These are phyloP conservation scores for Chlorella sorokiniana DNA, from an alignment of 139 green algal species.

Conservation along the genomic window DNA sequence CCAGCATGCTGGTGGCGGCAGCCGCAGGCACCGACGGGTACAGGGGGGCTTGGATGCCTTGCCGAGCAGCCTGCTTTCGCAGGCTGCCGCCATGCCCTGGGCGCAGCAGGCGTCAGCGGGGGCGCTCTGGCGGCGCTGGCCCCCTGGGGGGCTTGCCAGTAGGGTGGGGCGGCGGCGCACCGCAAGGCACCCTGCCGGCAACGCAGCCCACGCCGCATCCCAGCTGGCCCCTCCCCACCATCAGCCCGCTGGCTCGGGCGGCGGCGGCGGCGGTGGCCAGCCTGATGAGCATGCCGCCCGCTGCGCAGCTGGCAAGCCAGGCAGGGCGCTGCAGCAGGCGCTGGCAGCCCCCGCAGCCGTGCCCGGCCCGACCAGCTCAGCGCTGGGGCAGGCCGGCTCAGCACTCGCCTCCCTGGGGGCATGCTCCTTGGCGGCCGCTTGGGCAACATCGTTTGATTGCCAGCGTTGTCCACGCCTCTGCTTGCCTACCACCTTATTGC, in stretches of 20 bases:
- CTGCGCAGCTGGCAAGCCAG: neutral
- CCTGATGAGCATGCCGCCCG: neutral
- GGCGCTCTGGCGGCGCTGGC: neutral
- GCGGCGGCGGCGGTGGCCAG: neutral
- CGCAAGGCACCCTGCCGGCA: neutral
- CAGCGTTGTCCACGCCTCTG: too few relatives aligned
- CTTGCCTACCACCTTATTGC: too few relatives aligned
- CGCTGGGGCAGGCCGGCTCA: too few relatives aligned
- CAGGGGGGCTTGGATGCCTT: neutral
- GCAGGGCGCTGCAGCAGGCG: neutral
- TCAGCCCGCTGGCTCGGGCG: neutral
- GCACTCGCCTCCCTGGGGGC: too few relatives aligned
- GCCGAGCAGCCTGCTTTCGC: neutral
- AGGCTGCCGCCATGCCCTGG: neutral
- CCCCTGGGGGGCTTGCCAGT: neutral
- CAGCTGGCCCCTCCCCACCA: too few relatives aligned
- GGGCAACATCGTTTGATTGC: too few relatives aligned
- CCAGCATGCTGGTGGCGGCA: neutral
- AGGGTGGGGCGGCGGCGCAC: neutral
- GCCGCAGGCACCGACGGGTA: neutral
- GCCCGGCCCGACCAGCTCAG: too few relatives aligned
- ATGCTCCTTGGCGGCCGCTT: too few relatives aligned
- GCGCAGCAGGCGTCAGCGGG: neutral
- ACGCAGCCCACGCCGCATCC: too few relatives aligned
- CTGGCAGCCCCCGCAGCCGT: too few relatives aligned